Evolutionary conservation across 177 flowering plant genomes (phyloP).

Genomic region (Vitis hybrid): DNA sequence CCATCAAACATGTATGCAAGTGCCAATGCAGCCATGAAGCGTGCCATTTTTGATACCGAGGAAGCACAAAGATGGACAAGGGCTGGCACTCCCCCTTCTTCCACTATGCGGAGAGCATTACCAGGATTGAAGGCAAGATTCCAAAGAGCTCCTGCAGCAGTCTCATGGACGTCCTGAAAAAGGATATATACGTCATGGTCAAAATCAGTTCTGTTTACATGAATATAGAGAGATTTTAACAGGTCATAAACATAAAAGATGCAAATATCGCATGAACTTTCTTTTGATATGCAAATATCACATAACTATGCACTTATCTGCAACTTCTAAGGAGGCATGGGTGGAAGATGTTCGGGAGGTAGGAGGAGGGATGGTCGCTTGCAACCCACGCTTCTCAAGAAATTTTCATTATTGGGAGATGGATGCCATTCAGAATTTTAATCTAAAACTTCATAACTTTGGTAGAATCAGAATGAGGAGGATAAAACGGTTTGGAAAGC

Average conservation of each 20-base stretch:
- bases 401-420: too few species aligned
- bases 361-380: too few species aligned
- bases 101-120: conserved; percentile 95
- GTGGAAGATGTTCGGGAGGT: too few species aligned
- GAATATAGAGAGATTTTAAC: not conserved
- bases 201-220: not conserved
- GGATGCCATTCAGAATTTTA: too few species aligned
- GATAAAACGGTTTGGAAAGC: too few species aligned
- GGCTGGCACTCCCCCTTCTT: conserved; percentile 94
- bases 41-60: conserved; percentile 94
- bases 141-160: conserved; percentile 99
- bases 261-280: too few species aligned
- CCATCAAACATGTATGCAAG: conserved; percentile 99
- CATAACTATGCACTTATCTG: not conserved
- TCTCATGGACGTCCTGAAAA: conserved; percentile 95
- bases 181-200: conserved; percentile 1
- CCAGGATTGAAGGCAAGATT: conserved; percentile 97
- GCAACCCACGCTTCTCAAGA: too few species aligned
- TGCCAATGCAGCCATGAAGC: conserved; percentile 98
- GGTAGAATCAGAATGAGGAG: too few species aligned
- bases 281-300: not conserved
- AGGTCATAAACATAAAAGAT: not conserved
- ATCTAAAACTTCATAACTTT: too few species aligned
- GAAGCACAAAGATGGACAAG: conserved; percentile 88
- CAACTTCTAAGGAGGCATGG: too few species aligned